phyloP scores from a whole-genome alignment of 805 yeast species.

The Zygoascus tannicola region DNA sequence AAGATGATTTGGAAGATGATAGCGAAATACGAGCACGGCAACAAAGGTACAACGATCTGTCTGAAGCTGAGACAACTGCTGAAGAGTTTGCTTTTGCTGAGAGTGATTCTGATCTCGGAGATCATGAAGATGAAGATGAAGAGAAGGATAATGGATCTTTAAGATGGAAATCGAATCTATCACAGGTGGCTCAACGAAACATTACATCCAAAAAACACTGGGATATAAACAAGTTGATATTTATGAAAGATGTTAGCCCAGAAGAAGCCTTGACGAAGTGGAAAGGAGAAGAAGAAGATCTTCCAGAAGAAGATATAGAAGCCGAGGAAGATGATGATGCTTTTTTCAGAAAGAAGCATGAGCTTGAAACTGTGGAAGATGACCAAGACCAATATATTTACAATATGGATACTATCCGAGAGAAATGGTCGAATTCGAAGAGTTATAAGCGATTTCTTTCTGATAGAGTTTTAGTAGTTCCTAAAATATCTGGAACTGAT shows the following conservation, averaged over 20 bases:
- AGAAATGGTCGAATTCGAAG: conserved; percentile 17
- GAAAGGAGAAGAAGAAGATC: conserved; percentile 19
- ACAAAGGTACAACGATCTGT: conserved; percentile 13
- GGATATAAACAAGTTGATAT: conserved; percentile 75
- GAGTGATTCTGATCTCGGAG: conserved; percentile 33
- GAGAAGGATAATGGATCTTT: conserved; percentile 22
- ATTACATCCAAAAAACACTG: conserved; percentile 49
- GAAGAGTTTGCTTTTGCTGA: conserved; percentile 42
- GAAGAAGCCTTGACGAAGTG: conserved; percentile 28
- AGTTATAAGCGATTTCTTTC: conserved; percentile 12
- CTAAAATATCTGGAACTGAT: conserved; percentile 14
- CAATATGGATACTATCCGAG: conserved; percentile 11
- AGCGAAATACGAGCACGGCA: conserved; percentile 18
- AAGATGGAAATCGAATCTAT: conserved; percentile 26
- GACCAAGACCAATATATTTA: conserved; percentile 15
- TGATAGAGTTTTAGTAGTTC: conserved; percentile 18
- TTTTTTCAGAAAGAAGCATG: conserved; percentile 20
- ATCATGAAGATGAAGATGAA: conserved; percentile 32
- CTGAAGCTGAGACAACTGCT: conserved; percentile 31
- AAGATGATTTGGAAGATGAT: conserved; percentile 10
- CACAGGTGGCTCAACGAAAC: conserved; percentile 51
- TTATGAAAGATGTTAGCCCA: conserved; percentile 70
- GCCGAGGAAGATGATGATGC: conserved; percentile 28
- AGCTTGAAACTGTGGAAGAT: conserved; percentile 5
- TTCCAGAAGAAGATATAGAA: conserved; percentile 20